These are phyloP conservation scores for Penicillium silybi DNA, from an alignment of 495 filamentous ascomycete genomes.

Conservation along the genomic window DNA sequence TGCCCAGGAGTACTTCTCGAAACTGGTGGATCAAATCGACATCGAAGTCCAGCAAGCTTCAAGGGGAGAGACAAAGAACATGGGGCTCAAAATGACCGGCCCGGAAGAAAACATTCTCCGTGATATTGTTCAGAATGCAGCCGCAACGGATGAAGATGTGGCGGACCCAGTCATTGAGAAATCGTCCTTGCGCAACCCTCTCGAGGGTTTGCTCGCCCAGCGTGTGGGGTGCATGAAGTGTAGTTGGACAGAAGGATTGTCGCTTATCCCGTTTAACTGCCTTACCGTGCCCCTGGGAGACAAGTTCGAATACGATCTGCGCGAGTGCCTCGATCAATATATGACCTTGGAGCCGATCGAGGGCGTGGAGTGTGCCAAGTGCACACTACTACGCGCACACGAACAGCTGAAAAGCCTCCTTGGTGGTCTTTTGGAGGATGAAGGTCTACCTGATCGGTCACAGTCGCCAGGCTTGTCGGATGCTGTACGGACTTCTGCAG, in stretches of 20 bases:
- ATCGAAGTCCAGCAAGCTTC: conserved; percentile 60
- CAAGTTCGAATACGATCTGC: conserved; percentile 56
- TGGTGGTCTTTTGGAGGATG: conserved; percentile 28
- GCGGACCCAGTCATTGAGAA: conserved; percentile 3
- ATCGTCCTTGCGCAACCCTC: conserved; percentile 52
- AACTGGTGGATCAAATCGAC: conserved; percentile 81
- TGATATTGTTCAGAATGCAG: conserved; percentile 3
- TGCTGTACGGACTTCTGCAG: conserved; percentile 32
- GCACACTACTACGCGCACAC: conserved; percentile 63
- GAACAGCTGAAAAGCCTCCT: conserved; percentile 47
- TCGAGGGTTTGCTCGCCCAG: conserved; percentile 87
- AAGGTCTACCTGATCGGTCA: conserved; percentile 10
- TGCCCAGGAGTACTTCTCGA: conserved; percentile 96
- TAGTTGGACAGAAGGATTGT: conserved; percentile 80
- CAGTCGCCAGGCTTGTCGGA: conserved; percentile 24
- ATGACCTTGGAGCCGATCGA: conserved; percentile 79
- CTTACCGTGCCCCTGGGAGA: conserved; percentile 75
- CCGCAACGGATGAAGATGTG: conserved; percentile 1
- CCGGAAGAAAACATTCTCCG: conserved; percentile 39
- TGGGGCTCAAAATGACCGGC: conserved; percentile 41
- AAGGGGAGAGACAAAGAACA: conserved; percentile 36
- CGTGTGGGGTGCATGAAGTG: conserved; percentile 84
- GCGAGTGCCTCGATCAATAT: conserved; percentile 78
- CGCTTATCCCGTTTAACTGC: conserved; percentile 89
- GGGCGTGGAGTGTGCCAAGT: conserved; percentile 88